Conservation (phyloP, 1,139 yeast species). For the Schwanniomyces etchellsii region DNA sequence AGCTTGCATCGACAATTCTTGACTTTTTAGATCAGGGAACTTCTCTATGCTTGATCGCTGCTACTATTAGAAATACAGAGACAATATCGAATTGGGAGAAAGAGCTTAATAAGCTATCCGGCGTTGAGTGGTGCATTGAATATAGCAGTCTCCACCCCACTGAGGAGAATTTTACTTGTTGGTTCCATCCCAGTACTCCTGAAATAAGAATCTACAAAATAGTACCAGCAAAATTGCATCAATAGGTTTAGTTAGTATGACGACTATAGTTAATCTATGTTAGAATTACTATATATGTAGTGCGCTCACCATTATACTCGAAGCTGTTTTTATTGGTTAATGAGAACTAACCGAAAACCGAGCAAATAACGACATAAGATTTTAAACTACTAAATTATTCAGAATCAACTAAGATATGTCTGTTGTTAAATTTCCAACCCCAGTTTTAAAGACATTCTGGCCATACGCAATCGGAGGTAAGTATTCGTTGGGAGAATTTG, state of each 20-base stretch:
- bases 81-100: constrained; percentile 54
- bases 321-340: constrained; percentile 8
- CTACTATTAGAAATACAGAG: constrained; percentile 62
- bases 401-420: constrained; percentile 3
- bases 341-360: constrained; percentile 7
- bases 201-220: constrained; percentile 36
- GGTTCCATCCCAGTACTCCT: constrained; percentile 32
- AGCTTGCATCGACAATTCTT: constrained; percentile 45
- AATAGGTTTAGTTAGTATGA: not conserved
- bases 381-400: constrained; percentile 1
- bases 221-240: constrained; percentile 1
- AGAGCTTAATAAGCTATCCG: constrained; percentile 25
- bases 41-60: constrained; percentile 49
- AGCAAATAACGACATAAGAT: constrained; percentile 4
- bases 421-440: constrained; percentile 34
- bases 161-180: constrained; percentile 13
- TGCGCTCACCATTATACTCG: not conserved
- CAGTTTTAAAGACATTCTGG: constrained; percentile 44
- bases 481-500: constrained; percentile 14
- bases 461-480: constrained; percentile 49
- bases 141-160: constrained; percentile 14
- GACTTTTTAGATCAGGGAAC: constrained; percentile 30
- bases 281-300: no score
- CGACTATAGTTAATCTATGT: no score
- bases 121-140: constrained; percentile 21